Evolutionary conservation across 768 basidiomycete species (phyloP).

Genomic region (Holtermannia corniformis): DNA sequence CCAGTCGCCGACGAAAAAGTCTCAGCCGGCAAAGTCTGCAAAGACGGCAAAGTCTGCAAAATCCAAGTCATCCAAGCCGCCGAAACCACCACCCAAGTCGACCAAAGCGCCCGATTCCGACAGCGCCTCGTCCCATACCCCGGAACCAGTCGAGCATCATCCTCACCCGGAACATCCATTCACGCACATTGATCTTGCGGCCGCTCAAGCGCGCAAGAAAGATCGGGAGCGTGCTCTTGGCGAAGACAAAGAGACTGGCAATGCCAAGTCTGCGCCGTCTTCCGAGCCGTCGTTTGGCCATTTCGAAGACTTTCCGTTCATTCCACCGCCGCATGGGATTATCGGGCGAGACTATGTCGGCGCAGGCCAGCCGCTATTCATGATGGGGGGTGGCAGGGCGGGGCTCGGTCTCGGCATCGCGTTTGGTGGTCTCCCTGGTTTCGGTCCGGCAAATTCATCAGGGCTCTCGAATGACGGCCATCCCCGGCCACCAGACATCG

Average conservation of each 20-base stretch:
- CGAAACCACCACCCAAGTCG: neutral
- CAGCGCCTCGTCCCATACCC: neutral
- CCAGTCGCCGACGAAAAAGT: neutral
- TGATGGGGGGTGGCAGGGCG: slow-evolving; percentile 15
- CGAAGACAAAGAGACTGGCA: neutral
- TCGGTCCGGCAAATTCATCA: slow-evolving; percentile 1
- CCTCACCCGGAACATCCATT: slow-evolving; percentile 30
- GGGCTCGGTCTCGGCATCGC: slow-evolving; percentile 18
- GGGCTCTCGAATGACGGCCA: slow-evolving; percentile 11
- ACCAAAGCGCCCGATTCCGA: slow-evolving; percentile 1
- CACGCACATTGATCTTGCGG: slow-evolving; percentile 18
- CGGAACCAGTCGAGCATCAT: slow-evolving; percentile 17
- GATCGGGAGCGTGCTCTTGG: slow-evolving; percentile 21
- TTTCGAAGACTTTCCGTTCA: neutral
- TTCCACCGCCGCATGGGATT: neutral
- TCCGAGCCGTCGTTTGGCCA: neutral
- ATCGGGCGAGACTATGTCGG: too few species aligned
- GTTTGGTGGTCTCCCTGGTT: slow-evolving; percentile 1
- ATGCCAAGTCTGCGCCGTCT: neutral
- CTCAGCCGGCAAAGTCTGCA: neutral
- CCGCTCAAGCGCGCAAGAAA: slow-evolving; percentile 17
- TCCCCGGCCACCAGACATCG: slow-evolving; percentile 9
- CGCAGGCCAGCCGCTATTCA: slow-evolving; percentile 18
- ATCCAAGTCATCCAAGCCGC: neutral
- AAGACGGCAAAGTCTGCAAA: neutral